Percentiles rank a stretch among this genome's conserved stretches.
phyloP scores from a whole-genome alignment of 495 filamentous ascomycete species.

The Penicillium macrosclerotiorum region DNA sequence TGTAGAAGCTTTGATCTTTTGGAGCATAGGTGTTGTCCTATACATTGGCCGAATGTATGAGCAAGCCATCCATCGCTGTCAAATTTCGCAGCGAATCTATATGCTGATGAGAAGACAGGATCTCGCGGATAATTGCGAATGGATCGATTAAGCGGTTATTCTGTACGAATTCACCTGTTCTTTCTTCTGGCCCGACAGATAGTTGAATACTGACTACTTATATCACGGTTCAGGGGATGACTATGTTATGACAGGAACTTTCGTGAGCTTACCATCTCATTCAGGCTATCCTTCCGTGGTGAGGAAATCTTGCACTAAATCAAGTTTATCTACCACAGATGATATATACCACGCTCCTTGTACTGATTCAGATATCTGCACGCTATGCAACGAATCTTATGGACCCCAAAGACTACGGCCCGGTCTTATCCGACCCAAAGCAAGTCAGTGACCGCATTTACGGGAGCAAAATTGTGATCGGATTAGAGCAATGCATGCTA shows the following conservation, averaged over 20 bases:
- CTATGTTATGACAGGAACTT: slow-evolving; percentile 54
- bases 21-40: slow-evolving; percentile 31
- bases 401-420: slow-evolving; percentile 48
- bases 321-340: slow-evolving; percentile 19
- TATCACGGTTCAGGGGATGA: slow-evolving; percentile 42
- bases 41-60: slow-evolving; percentile 34
- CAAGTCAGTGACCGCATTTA: slow-evolving; percentile 43
- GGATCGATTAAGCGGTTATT: slow-evolving; percentile 34
- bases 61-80: too few species aligned
- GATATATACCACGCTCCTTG: slow-evolving; percentile 55
- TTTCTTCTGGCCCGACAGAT: slow-evolving; percentile 16
- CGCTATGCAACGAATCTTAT: slow-evolving; percentile 59
- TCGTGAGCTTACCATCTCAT: slow-evolving; percentile 47
- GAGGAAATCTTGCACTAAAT: not conserved
- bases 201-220: not conserved
- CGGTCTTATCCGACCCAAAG: slow-evolving; percentile 42
- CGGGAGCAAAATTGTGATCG: slow-evolving; percentile 53
- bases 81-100: not conserved
- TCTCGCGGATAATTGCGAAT: slow-evolving; percentile 31
- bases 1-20: slow-evolving; percentile 32
- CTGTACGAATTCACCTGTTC: slow-evolving; percentile 34
- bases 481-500: slow-evolving; percentile 52
- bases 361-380: slow-evolving; percentile 55
- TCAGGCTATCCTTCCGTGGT: too few species aligned
- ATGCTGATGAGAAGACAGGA: slow-evolving; percentile 19